Evolutionary conservation across 345 rosid species (phyloP), one percentile per base, ranked within the genome.

Genomic region (Acer negundo): DNA sequence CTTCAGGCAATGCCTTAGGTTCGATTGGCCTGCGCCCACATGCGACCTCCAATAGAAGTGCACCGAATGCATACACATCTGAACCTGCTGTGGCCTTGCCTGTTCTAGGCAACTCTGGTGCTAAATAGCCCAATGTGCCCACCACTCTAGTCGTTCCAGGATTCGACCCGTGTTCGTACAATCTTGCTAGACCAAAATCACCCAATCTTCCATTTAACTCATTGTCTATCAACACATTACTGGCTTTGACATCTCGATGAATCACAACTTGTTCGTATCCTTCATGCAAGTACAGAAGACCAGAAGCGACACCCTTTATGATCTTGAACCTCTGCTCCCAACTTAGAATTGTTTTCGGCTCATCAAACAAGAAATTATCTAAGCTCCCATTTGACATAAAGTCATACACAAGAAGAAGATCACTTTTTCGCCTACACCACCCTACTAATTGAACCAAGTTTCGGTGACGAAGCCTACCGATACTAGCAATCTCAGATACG

Each of bases 341-440:
- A 17, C 35, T 79, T 3, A 96, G 93, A 24, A 86, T 78, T 1
- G 62, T 76, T 76, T 86, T 73, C 0, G 95, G 89, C 38, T 78
- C 75, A 56, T 91, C 93, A 79, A 91, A 94, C 23, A 92, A 77
- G 87, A 77, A 91, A 78, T 61, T 90, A 81, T 96, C 99, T 67
- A 96, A 83, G 86, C 99, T 94, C 19, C 99, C 98, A 76, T 94
- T 92, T 16, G 95, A 82, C 98, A 96, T 96, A 87, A 78, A 96
- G 67, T 94, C 98, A 26, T 96, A 94, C 13, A 96, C 97, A 11
- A 96, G 85, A 73, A 92, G 81, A 69, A 96, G 86, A 82, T 96
- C 94, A 17, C 90, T 87, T 73, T 78, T 82, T 38, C 87, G 77
- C 23, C 97, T 88, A 61, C 98, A 92, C 90, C 97, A 96, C 3